Conservation (phyloP, 1,139 yeast species). For the Insectozyma bohioensis region DNA sequence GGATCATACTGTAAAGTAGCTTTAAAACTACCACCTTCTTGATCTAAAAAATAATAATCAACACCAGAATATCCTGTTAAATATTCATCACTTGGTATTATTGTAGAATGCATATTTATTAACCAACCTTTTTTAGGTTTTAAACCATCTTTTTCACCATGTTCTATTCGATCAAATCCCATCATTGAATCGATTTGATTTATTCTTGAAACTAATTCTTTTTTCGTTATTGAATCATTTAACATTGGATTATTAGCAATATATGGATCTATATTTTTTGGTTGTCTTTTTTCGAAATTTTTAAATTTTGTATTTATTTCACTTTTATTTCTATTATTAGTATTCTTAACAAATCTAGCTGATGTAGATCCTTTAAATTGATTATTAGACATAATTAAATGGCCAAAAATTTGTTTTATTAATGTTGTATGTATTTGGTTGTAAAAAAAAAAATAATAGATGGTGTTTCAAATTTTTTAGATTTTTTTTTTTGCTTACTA, state of each 20-base stretch:
- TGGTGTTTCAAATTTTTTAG: not conserved
- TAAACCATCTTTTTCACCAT: slow-evolving; percentile 51
- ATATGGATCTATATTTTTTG: slow-evolving; percentile 21
- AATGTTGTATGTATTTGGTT: too few species aligned
- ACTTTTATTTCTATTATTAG: slow-evolving; percentile 8
- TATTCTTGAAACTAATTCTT: slow-evolving; percentile 50
- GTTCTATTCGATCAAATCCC: slow-evolving; percentile 81
- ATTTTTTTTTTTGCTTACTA: too few species aligned
- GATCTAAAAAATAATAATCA: slow-evolving; percentile 93
- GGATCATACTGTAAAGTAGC: slow-evolving; percentile 84
- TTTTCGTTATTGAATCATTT: slow-evolving; percentile 36
- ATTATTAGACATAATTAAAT: too few species aligned
- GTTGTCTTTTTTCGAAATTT: slow-evolving; percentile 12
- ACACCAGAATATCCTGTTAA: slow-evolving; percentile 79
- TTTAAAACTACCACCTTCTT: slow-evolving; percentile 95
- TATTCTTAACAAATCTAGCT: slow-evolving; percentile 56
- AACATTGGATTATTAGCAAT: slow-evolving; percentile 41
- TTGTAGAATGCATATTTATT: slow-evolving; percentile 78
- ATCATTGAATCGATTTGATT: slow-evolving; percentile 70
- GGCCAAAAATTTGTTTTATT: too few species aligned
- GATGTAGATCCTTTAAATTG: slow-evolving; percentile 49
- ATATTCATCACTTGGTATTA: slow-evolving; percentile 54
- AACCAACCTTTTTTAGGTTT: slow-evolving; percentile 83
- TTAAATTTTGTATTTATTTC: slow-evolving; percentile 8
- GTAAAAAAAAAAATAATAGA: too few species aligned